Percentiles rank a stretch among this genome's conserved stretches.
Evolutionary conservation across 768 basidiomycete genomes (phyloP).

Genomic region (Auricularia sp.): DNA sequence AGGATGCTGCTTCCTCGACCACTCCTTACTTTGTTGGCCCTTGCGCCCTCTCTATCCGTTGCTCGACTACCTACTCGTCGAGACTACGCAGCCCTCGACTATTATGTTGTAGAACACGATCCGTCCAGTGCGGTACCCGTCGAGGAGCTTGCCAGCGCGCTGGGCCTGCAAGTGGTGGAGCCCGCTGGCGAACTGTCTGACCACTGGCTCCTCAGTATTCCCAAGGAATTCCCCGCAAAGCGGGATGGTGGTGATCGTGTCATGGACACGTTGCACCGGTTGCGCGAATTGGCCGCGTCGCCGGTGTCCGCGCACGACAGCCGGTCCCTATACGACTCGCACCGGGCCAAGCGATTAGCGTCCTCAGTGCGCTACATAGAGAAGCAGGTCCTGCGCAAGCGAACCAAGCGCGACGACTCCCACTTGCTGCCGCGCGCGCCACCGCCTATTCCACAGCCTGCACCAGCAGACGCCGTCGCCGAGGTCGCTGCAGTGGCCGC

Average conservation of each 20-base stretch:
- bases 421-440: slow-evolving; percentile 1
- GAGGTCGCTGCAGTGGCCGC: slow-evolving; percentile 32
- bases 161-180: slow-evolving; percentile 36
- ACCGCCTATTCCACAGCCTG: background rate
- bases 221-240: slow-evolving; percentile 1
- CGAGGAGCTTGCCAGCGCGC: slow-evolving; percentile 16
- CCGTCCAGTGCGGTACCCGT: slow-evolving; percentile 13
- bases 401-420: background rate
- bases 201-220: slow-evolving; percentile 20
- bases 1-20: background rate
- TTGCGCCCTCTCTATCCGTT: background rate
- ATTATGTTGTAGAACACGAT: slow-evolving; percentile 23
- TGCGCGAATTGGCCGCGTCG: slow-evolving; percentile 3
- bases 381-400: background rate
- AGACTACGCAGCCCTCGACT: slow-evolving; percentile 32
- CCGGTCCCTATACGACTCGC: background rate
- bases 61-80: slow-evolving; percentile 7
- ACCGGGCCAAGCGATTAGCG: background rate
- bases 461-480: background rate
- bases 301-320: background rate
- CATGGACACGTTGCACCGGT: background rate
- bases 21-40: background rate
- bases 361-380: background rate
- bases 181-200: slow-evolving; percentile 34
- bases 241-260: background rate